These are phyloP conservation scores for Saraca asoca DNA, from an alignment of 331 rosid genomes.

Conservation along the genomic window DNA sequence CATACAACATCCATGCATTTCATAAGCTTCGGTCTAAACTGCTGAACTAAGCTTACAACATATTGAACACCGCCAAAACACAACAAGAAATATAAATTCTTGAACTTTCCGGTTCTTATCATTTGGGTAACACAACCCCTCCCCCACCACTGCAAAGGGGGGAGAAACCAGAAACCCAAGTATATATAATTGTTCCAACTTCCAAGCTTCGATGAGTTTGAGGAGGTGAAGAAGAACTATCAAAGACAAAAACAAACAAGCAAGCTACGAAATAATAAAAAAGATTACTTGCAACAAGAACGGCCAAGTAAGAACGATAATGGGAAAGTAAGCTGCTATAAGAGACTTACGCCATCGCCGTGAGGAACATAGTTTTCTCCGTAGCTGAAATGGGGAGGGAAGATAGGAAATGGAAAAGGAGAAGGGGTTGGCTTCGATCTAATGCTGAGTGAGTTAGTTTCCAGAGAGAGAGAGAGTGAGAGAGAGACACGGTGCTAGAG, in stretches of 20 bases:
- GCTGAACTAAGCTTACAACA: neutral
- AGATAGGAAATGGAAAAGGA: conserved; percentile 3
- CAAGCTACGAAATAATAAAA: neutral
- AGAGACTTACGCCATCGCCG: conserved; percentile 12
- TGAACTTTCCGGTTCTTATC: neutral
- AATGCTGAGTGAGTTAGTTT: conserved; percentile 33
- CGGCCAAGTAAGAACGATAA: neutral
- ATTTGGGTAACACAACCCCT: neutral
- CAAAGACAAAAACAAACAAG: conserved; percentile 1
- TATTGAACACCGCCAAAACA: neutral
- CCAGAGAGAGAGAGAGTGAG: conserved; percentile 47
- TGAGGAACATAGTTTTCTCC: neutral
- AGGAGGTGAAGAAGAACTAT: neutral
- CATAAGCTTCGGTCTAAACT: neutral
- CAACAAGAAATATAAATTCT: neutral
- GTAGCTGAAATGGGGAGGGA: conserved; percentile 8
- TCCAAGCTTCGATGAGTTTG: neutral
- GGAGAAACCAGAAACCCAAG: neutral
- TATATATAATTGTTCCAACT: neutral
- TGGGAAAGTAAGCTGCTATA: neutral
- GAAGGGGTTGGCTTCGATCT: conserved; percentile 27
- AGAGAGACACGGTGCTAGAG: conserved; percentile 48
- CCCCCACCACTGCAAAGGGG: neutral
- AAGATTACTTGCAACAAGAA: neutral
- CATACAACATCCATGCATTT: conserved; percentile 1